Evolutionary conservation across 2,329 filamentous ascomycete genomes (phyloP).

Genomic region (Coniella vitis): DNA sequence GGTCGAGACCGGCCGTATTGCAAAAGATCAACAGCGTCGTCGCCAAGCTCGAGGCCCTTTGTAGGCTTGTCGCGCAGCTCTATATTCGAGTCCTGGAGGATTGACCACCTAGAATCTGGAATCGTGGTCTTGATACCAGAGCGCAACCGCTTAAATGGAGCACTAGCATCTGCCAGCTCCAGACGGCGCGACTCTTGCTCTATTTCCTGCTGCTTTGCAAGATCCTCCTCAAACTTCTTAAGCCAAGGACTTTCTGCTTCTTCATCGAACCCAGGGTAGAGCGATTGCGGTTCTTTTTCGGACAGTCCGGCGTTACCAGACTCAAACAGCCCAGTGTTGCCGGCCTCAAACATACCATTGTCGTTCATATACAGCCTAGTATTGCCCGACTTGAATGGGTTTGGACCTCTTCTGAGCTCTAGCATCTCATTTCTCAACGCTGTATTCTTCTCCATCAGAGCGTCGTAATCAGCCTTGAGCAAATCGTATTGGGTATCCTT

Average conservation of each 20-base stretch:
- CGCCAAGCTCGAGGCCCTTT: slow-evolving; percentile 2
- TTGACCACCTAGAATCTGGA: slow-evolving; percentile 1
- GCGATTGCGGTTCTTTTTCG: slow-evolving; percentile 21
- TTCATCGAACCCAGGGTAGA: slow-evolving; percentile 14
- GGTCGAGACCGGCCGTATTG: slow-evolving; percentile 3
- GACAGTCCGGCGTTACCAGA: slow-evolving; percentile 17
- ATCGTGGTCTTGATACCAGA: slow-evolving; percentile 15
- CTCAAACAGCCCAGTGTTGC: slow-evolving; percentile 16
- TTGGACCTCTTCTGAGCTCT: slow-evolving; percentile 47
- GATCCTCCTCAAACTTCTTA: slow-evolving; percentile 23
- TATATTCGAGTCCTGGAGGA: not conserved
- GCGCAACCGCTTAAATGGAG: slow-evolving; percentile 13
- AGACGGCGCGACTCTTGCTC: slow-evolving; percentile 18
- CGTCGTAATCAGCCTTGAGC: slow-evolving; percentile 43
- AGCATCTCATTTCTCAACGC: slow-evolving; percentile 51
- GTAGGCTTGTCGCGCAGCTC: slow-evolving; percentile 1
- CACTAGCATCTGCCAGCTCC: slow-evolving; percentile 12
- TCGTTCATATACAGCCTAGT: slow-evolving; percentile 12
- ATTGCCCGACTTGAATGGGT: slow-evolving; percentile 32
- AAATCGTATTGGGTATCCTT: slow-evolving; percentile 30
- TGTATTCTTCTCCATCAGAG: slow-evolving; percentile 49
- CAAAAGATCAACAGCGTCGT: slow-evolving; percentile 10
- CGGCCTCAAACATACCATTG: too few relatives aligned
- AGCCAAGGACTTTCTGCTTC: slow-evolving; percentile 19
- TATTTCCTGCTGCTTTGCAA: slow-evolving; percentile 21